Evolutionary conservation across 1,139 yeast species (phyloP).

Genomic region (Yamadazyma mexicana): DNA sequence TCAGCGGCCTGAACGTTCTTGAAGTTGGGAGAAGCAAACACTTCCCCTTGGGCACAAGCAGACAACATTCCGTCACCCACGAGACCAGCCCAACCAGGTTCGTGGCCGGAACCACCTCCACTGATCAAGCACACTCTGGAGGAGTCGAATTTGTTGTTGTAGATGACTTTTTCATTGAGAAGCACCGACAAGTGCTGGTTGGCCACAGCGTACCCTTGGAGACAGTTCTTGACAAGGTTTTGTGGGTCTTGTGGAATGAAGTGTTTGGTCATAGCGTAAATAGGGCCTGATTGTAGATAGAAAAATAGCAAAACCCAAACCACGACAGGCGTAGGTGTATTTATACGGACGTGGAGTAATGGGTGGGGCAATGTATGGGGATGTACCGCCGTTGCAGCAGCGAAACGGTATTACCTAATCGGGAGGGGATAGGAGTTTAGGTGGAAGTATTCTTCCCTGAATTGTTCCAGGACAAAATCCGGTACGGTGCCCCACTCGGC

Average conservation of each 20-base stretch:
- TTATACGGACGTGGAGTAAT: no score
- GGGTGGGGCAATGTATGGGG: no score
- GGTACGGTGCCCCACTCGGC: background rate
- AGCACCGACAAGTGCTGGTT: conserved; percentile 20
- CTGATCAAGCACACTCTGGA: conserved; percentile 34
- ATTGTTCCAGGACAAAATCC: background rate
- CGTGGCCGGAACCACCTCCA: conserved; percentile 45
- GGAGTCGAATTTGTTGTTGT: conserved; percentile 26
- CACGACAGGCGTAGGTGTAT: no score
- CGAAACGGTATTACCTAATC: no score
- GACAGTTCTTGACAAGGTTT: conserved; percentile 19
- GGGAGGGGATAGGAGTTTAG: conserved; percentile 3
- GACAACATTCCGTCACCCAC: conserved; percentile 46
- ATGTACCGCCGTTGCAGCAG: no score
- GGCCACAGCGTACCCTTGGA: conserved; percentile 18
- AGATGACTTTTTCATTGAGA: conserved; percentile 37
- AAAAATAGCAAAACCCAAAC: background rate
- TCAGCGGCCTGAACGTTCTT: conserved; percentile 41
- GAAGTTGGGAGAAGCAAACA: conserved; percentile 47
- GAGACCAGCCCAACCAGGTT: conserved; percentile 47
- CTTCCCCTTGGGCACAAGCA: conserved; percentile 48
- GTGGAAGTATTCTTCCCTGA: conserved; percentile 4
- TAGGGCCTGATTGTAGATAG: no score
- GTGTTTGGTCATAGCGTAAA: conserved; percentile 23
- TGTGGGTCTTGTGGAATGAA: conserved; percentile 21